Conservation (phyloP, 805 yeast genomes). For the Cyberlindnera japonica region DNA sequence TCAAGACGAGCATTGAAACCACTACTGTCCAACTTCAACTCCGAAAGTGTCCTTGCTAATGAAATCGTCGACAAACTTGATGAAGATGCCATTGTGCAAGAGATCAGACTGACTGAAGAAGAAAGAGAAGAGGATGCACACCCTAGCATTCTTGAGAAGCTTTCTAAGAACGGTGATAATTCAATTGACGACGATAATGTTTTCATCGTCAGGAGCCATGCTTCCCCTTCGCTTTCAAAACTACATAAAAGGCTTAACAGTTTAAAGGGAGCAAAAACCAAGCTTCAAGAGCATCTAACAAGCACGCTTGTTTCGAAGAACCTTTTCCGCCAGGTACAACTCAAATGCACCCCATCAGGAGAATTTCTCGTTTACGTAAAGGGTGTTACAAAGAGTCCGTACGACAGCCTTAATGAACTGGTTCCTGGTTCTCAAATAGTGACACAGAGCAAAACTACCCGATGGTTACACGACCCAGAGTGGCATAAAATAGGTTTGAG, state of each 20-base stretch:
- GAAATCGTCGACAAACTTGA: slow-evolving; percentile 42
- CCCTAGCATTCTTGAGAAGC: slow-evolving; percentile 13
- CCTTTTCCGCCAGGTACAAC: slow-evolving; percentile 30
- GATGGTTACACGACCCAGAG: slow-evolving; percentile 43
- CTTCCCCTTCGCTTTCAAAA: slow-evolving; percentile 7
- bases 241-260: slow-evolving; percentile 8
- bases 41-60: slow-evolving; percentile 40
- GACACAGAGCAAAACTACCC: slow-evolving; percentile 35
- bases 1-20: slow-evolving; percentile 24
- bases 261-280: too few relatives aligned
- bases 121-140: slow-evolving; percentile 12
- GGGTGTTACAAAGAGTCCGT: slow-evolving; percentile 25
- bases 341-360: slow-evolving; percentile 40
- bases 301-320: slow-evolving; percentile 20
- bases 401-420: slow-evolving; percentile 2
- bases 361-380: slow-evolving; percentile 47
- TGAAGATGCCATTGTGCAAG: slow-evolving; percentile 30
- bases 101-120: slow-evolving; percentile 25
- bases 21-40: slow-evolving; percentile 25
- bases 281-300: slow-evolving; percentile 5
- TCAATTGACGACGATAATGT: neutral
- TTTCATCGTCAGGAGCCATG: slow-evolving; percentile 11
- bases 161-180: neutral
- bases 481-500: slow-evolving; percentile 52
- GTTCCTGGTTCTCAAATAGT: slow-evolving; percentile 29